A percentile compares a stretch with the other conserved stretches of the same genome.
Conservation (phyloP, 352 stramenopile species). For the Globisporangium yorkense region DNA sequence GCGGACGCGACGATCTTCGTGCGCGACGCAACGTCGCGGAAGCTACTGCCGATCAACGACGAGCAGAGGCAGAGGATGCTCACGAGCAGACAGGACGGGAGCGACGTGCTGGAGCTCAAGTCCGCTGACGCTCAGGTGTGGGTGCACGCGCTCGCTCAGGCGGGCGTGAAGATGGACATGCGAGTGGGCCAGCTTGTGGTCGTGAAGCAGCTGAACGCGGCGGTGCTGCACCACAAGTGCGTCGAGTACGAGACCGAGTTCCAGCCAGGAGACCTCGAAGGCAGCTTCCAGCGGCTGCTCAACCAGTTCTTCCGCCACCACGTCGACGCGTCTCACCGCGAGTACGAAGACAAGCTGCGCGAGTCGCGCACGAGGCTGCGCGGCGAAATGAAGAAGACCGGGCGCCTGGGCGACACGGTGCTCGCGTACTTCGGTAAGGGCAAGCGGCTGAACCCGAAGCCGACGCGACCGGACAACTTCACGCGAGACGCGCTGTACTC, state of each 20-base stretch:
- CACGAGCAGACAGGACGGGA: constrained; percentile 26
- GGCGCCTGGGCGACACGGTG: constrained; percentile 28
- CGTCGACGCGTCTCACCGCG: constrained; percentile 22
- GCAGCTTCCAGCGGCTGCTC: constrained; percentile 60
- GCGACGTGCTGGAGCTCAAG: constrained; percentile 50
- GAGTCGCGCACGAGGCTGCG: constrained; percentile 36
- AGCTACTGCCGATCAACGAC: constrained; percentile 25
- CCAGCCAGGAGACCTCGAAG: constrained; percentile 55
- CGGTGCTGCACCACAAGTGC: constrained; percentile 54
- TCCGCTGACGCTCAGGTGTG: constrained; percentile 39
- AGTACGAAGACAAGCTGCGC: constrained; percentile 37
- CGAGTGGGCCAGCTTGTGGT: constrained; percentile 44
- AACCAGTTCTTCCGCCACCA: constrained; percentile 58
- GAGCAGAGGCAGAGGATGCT: constrained; percentile 30
- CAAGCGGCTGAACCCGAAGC: constrained; percentile 34
- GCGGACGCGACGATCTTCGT: constrained; percentile 38
- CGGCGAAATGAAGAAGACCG: constrained; percentile 57
- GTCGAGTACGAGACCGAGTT: constrained; percentile 54
- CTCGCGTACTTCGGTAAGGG: constrained; percentile 62
- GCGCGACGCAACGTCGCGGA: constrained; percentile 17
- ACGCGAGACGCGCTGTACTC: constrained; percentile 44
- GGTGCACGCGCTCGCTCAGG: constrained; percentile 42
- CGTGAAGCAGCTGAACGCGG: constrained; percentile 48
- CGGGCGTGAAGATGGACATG: constrained; percentile 46
- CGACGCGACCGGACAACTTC: constrained; percentile 36